Base-by-base conservation (phyloP, 345 rosid genomes). In the Eucalyptus sp. region DNA sequence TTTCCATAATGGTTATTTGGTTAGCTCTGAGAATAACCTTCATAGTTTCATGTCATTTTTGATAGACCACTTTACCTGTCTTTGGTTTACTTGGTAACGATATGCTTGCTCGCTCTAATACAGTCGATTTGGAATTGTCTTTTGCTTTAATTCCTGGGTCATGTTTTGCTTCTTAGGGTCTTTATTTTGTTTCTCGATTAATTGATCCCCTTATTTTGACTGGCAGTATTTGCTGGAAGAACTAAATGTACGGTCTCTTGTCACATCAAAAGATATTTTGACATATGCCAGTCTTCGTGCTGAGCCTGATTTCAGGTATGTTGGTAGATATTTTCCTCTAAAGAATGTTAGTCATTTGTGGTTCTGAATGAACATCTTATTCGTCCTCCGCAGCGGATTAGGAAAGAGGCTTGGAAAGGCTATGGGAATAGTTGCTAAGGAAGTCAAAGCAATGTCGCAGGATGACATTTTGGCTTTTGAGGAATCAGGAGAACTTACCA, bases 321-420 rank as follows among this genome's bases (percentile, higher is more conserved):
- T 44, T 83, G 90, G 85, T 48, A 87, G 88, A 52, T 89, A 54
- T 88, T 79, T 31, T 86, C 50, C 79, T 51, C 64, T 41, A 79
- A 11, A 44, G 60, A 87, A 62, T 88, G 37, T 41, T 86, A 87
- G 88, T 88, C 85, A 71, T 86, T 49, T 18, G 64, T 88, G 87
- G 16, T n/a, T 37, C 81, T 91, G 16, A 71, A 84, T 33, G 87
- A 68, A 56, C 89, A 24, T 86, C 60, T 89, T 90, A 33, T 92
- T 89, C 89, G 88, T 44, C 52, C 33, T 68, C 89, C 87, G 64
- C 86, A 98, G 99, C 46, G 91, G 91, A 91, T 88, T 98, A 90
- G 99, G 99, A 48, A 98, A 97, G 93, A 95, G 98, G 89, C 97
- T 98, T 84, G 99, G 99, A 84, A 98, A 95, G 92, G 95, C 96